A percentile compares a stretch with the other conserved stretches of the same genome.
These are phyloP conservation scores for Crithidia acanthocephali DNA, from an alignment of 208 protist genomes.

Conservation along the genomic window DNA sequence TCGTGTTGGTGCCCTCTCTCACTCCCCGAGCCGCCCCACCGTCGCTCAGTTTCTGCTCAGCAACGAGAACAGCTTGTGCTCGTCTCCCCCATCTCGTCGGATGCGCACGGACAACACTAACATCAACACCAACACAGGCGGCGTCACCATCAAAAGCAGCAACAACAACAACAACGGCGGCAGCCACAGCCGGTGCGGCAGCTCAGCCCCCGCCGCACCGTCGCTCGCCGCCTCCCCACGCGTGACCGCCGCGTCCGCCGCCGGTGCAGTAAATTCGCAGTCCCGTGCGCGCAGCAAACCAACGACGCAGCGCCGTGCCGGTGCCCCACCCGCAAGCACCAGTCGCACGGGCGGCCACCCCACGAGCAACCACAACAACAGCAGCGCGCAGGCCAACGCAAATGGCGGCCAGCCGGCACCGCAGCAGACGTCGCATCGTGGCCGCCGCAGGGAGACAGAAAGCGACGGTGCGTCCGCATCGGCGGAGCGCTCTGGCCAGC, in stretches of 20 bases:
- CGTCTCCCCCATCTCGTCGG: conserved; percentile 7
- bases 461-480: neutral
- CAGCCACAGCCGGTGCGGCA: neutral
- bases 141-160: too few species aligned
- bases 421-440: neutral
- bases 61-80: neutral
- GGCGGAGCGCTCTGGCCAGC: neutral
- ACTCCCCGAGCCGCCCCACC: conserved; percentile 3
- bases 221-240: neutral
- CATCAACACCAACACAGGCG: too few species aligned
- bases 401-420: neutral
- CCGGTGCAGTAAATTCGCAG: neutral
- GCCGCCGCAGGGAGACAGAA: neutral
- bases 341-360: too few species aligned
- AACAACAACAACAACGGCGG: conserved; percentile 5
- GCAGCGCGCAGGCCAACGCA: neutral
- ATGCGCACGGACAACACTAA: conserved; percentile 10
- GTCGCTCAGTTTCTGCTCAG: neutral
- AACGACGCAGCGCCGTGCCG: conserved; percentile 5
- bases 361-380: too few species aligned
- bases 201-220: neutral
- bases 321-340: neutral
- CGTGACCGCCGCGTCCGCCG: neutral
- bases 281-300: conserved; percentile 11
- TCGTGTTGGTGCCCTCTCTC: neutral